These are phyloP conservation scores for Solanum tarijense DNA, from an alignment of 257 asterid genomes.

Conservation along the genomic window DNA sequence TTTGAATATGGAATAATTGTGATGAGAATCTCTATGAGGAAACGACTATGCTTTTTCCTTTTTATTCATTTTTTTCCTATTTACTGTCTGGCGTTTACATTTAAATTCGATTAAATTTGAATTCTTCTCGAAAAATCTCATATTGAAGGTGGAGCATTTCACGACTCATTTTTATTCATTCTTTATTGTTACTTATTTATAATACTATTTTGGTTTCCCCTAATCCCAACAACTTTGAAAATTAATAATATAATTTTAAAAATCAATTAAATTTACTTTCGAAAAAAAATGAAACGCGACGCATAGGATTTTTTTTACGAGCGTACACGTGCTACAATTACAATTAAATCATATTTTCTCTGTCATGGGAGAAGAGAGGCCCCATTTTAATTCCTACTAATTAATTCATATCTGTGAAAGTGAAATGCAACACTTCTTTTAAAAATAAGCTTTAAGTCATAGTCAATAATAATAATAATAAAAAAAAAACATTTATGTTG, in stretches of 20 bases:
- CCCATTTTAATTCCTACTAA: background rate
- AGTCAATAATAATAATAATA: background rate
- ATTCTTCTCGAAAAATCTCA: rapidly evolving
- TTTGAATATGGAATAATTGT: background rate
- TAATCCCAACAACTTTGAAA: background rate
- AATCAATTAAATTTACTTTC: background rate
- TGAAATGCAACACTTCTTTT: background rate
- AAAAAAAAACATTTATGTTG: background rate
- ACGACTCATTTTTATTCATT: background rate
- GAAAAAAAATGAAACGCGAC: background rate
- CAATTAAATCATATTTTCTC: background rate
- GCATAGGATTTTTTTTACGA: background rate
- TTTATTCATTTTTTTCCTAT: background rate
- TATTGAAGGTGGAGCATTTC: rapidly evolving
- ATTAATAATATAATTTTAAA: background rate
- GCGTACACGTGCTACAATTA: background rate
- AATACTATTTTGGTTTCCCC: background rate
- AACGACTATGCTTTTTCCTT: background rate
- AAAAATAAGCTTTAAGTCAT: background rate
- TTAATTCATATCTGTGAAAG: background rate
- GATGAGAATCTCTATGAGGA: background rate
- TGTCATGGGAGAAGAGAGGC: background rate
- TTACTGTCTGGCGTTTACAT: rapidly evolving
- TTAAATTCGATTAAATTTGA: too few relatives aligned
- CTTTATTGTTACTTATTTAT: background rate